Evolutionary conservation across 2,329 filamentous ascomycete genomes (phyloP).

Genomic region (Gnomoniopsis sp.): DNA sequence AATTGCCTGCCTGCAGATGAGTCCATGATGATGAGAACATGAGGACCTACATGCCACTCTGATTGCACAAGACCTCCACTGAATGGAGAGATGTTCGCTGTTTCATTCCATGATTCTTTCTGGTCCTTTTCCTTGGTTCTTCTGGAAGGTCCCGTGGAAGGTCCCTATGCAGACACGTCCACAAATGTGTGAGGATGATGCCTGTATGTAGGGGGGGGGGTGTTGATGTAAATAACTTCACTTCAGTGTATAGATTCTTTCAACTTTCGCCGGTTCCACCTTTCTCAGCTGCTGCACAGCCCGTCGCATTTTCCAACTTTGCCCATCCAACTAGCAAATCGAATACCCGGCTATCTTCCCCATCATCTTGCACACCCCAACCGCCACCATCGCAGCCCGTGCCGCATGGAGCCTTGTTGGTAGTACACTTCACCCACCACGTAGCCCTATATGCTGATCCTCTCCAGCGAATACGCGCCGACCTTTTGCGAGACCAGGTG

Average conservation of each 20-base stretch:
- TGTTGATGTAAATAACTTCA: no score
- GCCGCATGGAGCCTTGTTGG: background rate
- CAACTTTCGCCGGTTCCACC: background rate
- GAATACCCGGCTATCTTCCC: background rate
- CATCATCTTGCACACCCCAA: background rate
- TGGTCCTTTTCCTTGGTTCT: background rate
- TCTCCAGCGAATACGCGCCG: constrained; percentile 79
- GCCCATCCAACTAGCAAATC: background rate
- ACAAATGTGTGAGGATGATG: no score
- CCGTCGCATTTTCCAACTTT: background rate
- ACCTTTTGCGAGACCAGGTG: constrained; percentile 76
- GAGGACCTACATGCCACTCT: background rate
- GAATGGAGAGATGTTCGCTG: background rate
- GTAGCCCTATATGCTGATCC: constrained; percentile 59
- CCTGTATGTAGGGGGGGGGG: no score
- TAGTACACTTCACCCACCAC: background rate
- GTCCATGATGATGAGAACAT: background rate
- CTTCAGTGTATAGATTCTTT: background rate
- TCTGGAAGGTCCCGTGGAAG: background rate
- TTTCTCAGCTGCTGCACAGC: constrained; percentile 4
- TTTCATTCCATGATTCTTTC: no score
- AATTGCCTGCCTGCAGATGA: background rate
- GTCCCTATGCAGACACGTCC: no score
- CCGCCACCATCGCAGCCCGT: background rate
- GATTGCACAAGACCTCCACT: no score